Evolutionary conservation across 2,329 filamentous ascomycete genomes (phyloP), one percentile per base, ranked within the genome.

Genomic region (Cytospora schulzeri): DNA sequence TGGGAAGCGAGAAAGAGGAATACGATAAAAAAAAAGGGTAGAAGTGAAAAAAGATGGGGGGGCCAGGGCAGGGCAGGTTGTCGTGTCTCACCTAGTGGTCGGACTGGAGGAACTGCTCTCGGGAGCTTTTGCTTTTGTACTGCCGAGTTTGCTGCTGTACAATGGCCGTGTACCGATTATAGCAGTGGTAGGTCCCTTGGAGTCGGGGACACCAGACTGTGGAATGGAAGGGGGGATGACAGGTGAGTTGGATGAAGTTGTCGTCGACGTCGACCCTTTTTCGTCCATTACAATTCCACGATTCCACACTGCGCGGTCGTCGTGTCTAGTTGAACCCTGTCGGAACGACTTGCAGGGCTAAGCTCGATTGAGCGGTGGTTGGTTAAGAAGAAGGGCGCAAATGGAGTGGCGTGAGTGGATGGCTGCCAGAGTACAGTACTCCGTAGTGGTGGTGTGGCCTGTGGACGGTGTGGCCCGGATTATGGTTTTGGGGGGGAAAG

Each of bases 11-110:
- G 60, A 59, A 53, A 38, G 52, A 60, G 33, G 58, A 52, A 33
- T n/a, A 41, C 50, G 48, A 61, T 50, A 62, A 51, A n/a, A 45
- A 41, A 29, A 52, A 29, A 60, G 58, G 15, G 57, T 28, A 64
- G 68, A 69, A 68, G 69, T 57, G 33, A 64, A 68, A 69, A 68
- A 69, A 65, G 68, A 51, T 68, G 62, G 67, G 65, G 60, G 51
- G 64, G 65, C 66, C 58, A 63, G 64, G 68, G 57, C 55, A 66
- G 69, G 62, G 59, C 62, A 69, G 68, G 67, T 70, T 70, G 66
- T 71, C 66, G 70, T 73, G 71, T 73, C 74, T 74, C 69, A 75
- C 74, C 74, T 75, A 51, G 70, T 69, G 67, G 71, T 70, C 67
- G 71, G 68, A 66, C 66, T 71, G 59, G 72, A 68, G 9, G 62